These are phyloP conservation scores for Solanum appendiculatum DNA, from an alignment of 257 asterid genomes.

Conservation along the genomic window DNA sequence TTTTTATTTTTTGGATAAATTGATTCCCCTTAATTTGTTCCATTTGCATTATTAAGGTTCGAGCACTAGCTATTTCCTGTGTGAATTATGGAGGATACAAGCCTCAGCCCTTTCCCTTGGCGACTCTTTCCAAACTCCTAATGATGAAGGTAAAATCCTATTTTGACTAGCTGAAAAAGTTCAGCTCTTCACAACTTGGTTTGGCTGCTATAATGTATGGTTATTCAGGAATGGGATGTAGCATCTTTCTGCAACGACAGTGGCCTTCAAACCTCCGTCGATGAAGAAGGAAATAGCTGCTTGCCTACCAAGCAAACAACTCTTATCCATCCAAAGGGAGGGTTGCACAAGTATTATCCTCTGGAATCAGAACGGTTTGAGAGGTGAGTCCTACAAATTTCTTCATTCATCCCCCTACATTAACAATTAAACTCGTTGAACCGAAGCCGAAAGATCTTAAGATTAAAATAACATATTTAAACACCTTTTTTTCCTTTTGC, in stretches of 20 bases:
- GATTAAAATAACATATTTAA: background rate
- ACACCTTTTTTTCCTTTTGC: background rate
- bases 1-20: background rate
- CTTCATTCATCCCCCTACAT: background rate
- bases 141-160: constrained; percentile 50
- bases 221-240: constrained; percentile 60
- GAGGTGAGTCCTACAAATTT: constrained; percentile 27
- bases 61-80: constrained; percentile 58
- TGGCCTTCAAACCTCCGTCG: constrained; percentile 47
- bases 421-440: background rate
- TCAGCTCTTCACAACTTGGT: background rate
- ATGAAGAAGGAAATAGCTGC: constrained; percentile 44
- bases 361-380: constrained; percentile 49
- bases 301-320: constrained; percentile 49
- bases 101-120: constrained; percentile 77
- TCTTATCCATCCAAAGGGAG: constrained; percentile 31
- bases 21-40: background rate
- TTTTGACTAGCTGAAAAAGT: background rate
- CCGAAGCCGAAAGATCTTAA: background rate
- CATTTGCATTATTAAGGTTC: constrained; percentile 35
- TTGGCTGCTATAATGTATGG: constrained; percentile 6
- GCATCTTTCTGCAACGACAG: constrained; percentile 66
- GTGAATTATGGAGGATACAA: constrained; percentile 76
- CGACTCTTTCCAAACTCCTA: constrained; percentile 58
- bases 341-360: constrained; percentile 38